Conservation (phyloP, 306 rosid species). For the Vigna trinervia region DNA sequence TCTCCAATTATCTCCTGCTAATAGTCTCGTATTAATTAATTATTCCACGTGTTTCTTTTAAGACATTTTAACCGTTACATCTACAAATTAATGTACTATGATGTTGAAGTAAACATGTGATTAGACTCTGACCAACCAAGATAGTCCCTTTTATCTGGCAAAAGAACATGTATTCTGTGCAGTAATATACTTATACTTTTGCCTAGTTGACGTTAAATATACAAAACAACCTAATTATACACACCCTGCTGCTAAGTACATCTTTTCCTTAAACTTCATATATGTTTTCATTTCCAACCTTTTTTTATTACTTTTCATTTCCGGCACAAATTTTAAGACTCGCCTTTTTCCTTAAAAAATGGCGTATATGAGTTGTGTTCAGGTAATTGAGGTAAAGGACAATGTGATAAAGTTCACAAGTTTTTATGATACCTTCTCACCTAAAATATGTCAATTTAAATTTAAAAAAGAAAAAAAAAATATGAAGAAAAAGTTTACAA, state of each 20-base stretch:
- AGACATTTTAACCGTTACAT: conserved; percentile 10
- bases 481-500: too few relatives aligned
- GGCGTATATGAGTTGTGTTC: conserved; percentile 15
- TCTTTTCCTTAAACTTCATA: background rate
- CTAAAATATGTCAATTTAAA: background rate
- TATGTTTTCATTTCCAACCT: background rate
- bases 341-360: conserved; percentile 22
- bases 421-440: background rate
- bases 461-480: too few relatives aligned
- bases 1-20: background rate
- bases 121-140: conserved; percentile 18
- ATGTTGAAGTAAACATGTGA: conserved; percentile 21
- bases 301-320: background rate
- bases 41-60: background rate
- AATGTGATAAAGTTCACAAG: background rate
- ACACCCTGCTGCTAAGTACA: background rate
- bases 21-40: background rate
- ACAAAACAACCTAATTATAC: conserved; percentile 13
- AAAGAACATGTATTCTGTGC: background rate
- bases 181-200: conserved; percentile 15
- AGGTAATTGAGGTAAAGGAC: background rate
- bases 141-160: conserved; percentile 8
- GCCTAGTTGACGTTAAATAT: conserved; percentile 35
- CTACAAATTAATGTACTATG: background rate
- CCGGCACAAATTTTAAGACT: conserved; percentile 32